Percentiles rank a stretch among this genome's conserved stretches.
These are phyloP conservation scores for Aspergillus ellipticus DNA, from an alignment of 495 filamentous ascomycete species.

Conservation along the genomic window DNA sequence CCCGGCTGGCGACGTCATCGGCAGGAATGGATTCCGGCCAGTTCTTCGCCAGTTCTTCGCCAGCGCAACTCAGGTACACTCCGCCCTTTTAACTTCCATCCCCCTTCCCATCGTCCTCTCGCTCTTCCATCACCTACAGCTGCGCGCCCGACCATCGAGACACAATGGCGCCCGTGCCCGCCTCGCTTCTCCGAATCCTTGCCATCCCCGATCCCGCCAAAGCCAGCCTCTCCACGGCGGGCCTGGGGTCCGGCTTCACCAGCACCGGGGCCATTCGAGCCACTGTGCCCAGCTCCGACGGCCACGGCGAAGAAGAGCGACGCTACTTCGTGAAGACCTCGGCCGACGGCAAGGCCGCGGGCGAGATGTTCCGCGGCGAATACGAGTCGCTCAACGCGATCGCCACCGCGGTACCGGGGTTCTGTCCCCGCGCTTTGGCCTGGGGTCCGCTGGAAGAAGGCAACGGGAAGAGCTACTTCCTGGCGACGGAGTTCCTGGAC, in stretches of 20 bases:
- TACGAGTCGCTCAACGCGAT: constrained; percentile 80
- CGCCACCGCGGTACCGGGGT: constrained; percentile 60
- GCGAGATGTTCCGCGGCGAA: constrained; percentile 83
- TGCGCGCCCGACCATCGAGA: not conserved
- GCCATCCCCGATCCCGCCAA: constrained; percentile 52
- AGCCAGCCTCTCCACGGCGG: constrained; percentile 52
- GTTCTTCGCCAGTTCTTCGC: not conserved
- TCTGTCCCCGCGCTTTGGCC: constrained; percentile 71
- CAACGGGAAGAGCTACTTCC: constrained; percentile 54
- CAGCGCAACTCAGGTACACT: not conserved
- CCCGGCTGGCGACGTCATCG: constrained; percentile 18
- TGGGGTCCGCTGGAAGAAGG: constrained; percentile 57
- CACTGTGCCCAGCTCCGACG: constrained; percentile 28
- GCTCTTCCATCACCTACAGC: not conserved
- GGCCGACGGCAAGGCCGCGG: constrained; percentile 51
- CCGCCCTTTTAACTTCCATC: not conserved
- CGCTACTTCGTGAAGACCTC: constrained; percentile 82
- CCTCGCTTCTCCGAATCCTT: constrained; percentile 62
- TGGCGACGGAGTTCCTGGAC: constrained; percentile 80
- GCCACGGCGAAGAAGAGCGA: constrained; percentile 48
- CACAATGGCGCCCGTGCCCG: constrained; percentile 41
- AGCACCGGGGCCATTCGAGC: constrained; percentile 67
- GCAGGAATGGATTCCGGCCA: not conserved
- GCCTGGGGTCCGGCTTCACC: constrained; percentile 71
- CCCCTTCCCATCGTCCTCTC: not conserved